Base-by-base conservation (phyloP, 345 rosid genomes). In the Clarkia xantiana region DNA sequence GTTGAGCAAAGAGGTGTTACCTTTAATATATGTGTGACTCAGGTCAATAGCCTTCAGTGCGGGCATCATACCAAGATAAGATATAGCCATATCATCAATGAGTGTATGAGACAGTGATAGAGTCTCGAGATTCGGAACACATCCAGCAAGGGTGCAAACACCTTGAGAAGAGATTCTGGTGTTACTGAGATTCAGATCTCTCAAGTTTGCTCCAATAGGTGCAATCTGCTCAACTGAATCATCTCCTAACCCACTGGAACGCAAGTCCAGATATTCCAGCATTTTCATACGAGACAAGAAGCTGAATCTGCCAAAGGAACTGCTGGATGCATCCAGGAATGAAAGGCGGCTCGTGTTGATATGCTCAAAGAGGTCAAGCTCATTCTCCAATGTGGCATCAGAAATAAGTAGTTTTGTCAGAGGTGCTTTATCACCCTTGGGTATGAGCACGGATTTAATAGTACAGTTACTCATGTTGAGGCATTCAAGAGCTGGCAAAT, bases 391-490 rank as follows among this genome's bases (percentile, higher is more conserved):
- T 40, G 77, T 81, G 43, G 81, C 71, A 67, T 89, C 96, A 0
- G 85, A 55, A 14, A 75, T 70, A 56, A 59, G 64, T 42, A 91
- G 82, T 69, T 69, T 81, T 53, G 49, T 25, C 49, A 91, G 68
- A 58, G 67, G 71, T 67, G 83, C 74, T 69, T 69, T 55, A 42
- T 56, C 54, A 47, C 64, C 71, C 41, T 56, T 59, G 11, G 49
- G 60, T 52, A 58, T 49, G 59, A 81, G 61, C 49, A 76, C 15
- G 53, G 83, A 73, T 58, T 72, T 55, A 64, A 90, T 61, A 46
- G 64, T 60, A 50, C 96, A 90, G 61, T 78, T 76, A 57, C 86
- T 86, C 86, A 86, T 68, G 67, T 81, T 86, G 57, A 90, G 72
- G 75, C 69, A 76, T 69, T 76, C 83, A 45, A 90, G 80, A 45